Evolutionary conservation across 176 grass and related monocot species (phyloP), one percentile per base, ranked within the genome.

Genomic region (Pontederia paniculata): DNA sequence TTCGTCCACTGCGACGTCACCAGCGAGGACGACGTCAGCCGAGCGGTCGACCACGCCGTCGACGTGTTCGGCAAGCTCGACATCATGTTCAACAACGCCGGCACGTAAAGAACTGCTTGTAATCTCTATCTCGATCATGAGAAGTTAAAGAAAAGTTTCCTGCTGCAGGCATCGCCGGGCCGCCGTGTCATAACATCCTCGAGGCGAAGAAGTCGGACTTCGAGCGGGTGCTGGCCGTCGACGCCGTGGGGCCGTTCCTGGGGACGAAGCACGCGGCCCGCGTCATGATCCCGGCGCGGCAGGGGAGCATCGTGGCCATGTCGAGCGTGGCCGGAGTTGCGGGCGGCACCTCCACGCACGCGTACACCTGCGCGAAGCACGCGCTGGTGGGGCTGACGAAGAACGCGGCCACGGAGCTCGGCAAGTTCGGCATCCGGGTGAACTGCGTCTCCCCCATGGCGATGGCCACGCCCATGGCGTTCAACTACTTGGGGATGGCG

Each of bases 51-150:
- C 53, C 20, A 17, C 25, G 54, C 73, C 1, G 14, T 14, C 2
- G 48, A 60, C 3, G 51, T 58, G 22, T 67, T 60, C 12, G 73
- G 62, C 4, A 76, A 76, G 48, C 73, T 76, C 16, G 73, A 76
- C 57, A 76, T 76, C 41, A 76, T 76, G 73, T 76, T 76, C 21
- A 76, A 68, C 57, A 76, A 75, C 57, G 73, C 62, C 2, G 5
- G 25, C 5, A 31, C 25, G 25, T 31, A 5, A 1, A 31, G n/a
- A n/a, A n/a, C n/a, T n/a, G n/a, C n/a, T n/a, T n/a, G n/a, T n/a
- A n/a, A n/a, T n/a, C n/a, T n/a, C n/a, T n/a, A n/a, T n/a, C n/a
- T n/a, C n/a, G n/a, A n/a, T n/a, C n/a, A n/a, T n/a, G n/a, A n/a
- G n/a, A n/a, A n/a, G n/a, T n/a, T n/a, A n/a, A n/a, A n/a, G n/a